Percentiles rank a stretch among this genome's conserved stretches.
Conservation (phyloP, 305 asterid species). For the Fraxinus floribunda region DNA sequence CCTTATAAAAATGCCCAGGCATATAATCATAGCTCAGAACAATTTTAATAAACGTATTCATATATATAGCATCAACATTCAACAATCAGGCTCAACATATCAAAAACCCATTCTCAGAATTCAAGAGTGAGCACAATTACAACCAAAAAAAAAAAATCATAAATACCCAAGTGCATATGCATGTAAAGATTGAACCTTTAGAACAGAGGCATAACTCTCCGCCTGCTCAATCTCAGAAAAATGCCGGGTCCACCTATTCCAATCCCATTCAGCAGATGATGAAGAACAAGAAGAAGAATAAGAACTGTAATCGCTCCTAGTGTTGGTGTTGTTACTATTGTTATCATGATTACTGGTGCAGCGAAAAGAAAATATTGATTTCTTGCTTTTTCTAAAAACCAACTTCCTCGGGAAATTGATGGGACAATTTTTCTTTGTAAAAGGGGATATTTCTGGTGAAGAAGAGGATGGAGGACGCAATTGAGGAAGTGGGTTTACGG, state of each 20-base stretch:
- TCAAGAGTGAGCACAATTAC: not conserved
- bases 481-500: conserved; percentile 44
- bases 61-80: not conserved
- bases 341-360: conserved; percentile 35
- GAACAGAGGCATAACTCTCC: conserved; percentile 68
- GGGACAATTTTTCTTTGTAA: conserved; percentile 34
- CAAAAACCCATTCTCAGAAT: not conserved
- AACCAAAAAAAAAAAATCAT: not conserved
- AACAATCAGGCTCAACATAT: not conserved
- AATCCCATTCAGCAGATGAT: conserved; percentile 67
- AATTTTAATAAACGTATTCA: not conserved
- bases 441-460: conserved; percentile 28
- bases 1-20: not conserved
- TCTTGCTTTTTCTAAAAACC: conserved; percentile 36
- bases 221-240: conserved; percentile 87
- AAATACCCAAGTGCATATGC: not conserved
- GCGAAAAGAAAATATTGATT: conserved; percentile 42
- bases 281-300: conserved; percentile 37
- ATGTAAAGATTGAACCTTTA: conserved; percentile 51
- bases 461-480: conserved; percentile 43
- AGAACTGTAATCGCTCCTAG: conserved; percentile 26
- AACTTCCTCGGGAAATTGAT: conserved; percentile 33
- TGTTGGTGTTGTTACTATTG: conserved; percentile 15
- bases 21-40: not conserved
- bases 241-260: conserved; percentile 89